phyloP scores from a whole-genome alignment of 257 asterid genomes.

The Rauvolfia tetraphylla region DNA sequence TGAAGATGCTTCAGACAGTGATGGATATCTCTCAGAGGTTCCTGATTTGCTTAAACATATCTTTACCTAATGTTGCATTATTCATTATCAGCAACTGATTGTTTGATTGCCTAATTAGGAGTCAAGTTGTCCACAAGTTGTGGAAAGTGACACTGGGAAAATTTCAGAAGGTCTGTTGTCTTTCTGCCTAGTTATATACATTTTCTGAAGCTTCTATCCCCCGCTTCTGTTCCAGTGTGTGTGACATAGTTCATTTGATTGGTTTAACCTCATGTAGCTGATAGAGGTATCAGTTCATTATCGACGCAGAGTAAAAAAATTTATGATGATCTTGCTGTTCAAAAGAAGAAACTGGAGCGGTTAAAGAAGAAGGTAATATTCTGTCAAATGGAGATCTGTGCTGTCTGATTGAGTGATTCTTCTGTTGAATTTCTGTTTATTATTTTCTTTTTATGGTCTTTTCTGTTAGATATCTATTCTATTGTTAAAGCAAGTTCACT shows the following conservation, averaged over 20 bases:
- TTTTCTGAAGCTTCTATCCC: conserved; percentile 1
- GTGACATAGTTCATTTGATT: conserved; percentile 15
- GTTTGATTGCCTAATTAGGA: conserved; percentile 49
- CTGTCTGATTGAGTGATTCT: not conserved
- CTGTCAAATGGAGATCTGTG: conserved; percentile 9
- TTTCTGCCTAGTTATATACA: conserved; percentile 1
- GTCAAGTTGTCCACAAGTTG: conserved; percentile 32
- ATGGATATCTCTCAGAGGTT: conserved; percentile 98
- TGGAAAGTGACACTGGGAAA: conserved; percentile 37
- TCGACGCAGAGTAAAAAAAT: conserved; percentile 54
- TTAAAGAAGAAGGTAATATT: conserved; percentile 63
- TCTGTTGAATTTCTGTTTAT: not conserved
- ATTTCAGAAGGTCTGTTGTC: conserved; percentile 44
- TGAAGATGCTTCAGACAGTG: conserved; percentile 75
- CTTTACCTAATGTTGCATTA: not conserved
- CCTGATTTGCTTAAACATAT: conserved; percentile 16
- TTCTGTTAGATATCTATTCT: not conserved
- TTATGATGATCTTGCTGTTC: conserved; percentile 47
- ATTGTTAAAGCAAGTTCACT: conserved; percentile 20
- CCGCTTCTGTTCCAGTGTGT: not conserved
- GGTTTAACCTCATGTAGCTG: conserved; percentile 42
- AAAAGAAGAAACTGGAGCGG: conserved; percentile 67
- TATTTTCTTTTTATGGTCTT: not conserved
- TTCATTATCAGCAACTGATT: conserved; percentile 25
- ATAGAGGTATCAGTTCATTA: conserved; percentile 35